Evolutionary conservation across 192 early-diverging fungal genomes (phyloP).

Genomic region (Coemansia sp.): DNA sequence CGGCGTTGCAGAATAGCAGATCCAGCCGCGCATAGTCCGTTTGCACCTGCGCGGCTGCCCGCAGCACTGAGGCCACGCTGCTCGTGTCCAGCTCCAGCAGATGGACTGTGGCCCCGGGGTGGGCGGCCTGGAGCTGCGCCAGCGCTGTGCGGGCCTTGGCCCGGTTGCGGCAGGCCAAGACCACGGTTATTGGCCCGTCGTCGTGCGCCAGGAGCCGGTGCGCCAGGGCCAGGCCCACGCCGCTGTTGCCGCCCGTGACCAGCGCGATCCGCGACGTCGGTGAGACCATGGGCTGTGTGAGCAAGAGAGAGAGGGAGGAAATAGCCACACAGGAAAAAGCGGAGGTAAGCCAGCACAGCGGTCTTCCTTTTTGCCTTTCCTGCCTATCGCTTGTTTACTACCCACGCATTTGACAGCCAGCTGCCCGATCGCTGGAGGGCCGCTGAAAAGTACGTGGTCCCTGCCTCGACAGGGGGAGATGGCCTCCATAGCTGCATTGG

Average conservation of each 20-base stretch:
- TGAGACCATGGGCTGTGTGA: too few species aligned
- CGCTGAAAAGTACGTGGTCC: conserved; percentile 41
- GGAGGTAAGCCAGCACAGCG: too few species aligned
- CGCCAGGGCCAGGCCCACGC: conserved; percentile 35
- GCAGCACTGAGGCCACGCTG: conserved; percentile 24
- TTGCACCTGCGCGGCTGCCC: conserved; percentile 13
- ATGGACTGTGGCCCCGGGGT: conserved; percentile 6
- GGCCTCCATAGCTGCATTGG: too few species aligned
- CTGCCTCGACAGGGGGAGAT: conserved; percentile 57
- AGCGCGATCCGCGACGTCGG: background rate
- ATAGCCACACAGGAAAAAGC: background rate
- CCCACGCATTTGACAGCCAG: conserved; percentile 44
- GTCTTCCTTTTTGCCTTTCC: background rate
- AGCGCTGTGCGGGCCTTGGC: conserved; percentile 14
- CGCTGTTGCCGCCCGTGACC: conserved; percentile 44
- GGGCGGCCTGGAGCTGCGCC: conserved; percentile 1
- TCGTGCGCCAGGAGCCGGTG: conserved; percentile 1
- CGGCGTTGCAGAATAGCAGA: conserved; percentile 48
- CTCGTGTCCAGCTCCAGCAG: conserved; percentile 42
- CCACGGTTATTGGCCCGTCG: conserved; percentile 2
- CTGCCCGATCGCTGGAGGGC: conserved; percentile 34
- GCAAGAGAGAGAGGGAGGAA: background rate
- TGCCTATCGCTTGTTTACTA: conserved; percentile 7
- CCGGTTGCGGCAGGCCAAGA: conserved; percentile 44
- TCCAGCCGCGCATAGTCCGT: conserved; percentile 3